Evolutionary conservation across 805 yeast species (phyloP).

Genomic region (Kodamaea leandrae): DNA sequence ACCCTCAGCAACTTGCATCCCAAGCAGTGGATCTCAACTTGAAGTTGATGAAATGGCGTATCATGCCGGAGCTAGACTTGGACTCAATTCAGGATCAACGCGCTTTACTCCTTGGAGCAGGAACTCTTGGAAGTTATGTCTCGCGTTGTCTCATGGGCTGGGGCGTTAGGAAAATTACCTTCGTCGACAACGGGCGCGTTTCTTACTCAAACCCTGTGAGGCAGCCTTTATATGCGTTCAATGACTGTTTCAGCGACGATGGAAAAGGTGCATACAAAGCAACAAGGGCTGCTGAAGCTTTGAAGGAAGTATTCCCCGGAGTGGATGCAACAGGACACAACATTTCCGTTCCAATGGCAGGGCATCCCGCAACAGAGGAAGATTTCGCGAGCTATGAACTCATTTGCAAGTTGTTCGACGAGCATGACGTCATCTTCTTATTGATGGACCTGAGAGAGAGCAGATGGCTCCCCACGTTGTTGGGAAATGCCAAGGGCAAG

Average conservation of each 20-base stretch:
- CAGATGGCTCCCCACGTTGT: constrained; percentile 94
- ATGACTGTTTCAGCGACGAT: constrained; percentile 70
- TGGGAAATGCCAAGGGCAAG: constrained; percentile 66
- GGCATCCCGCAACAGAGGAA: constrained; percentile 74
- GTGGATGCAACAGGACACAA: constrained; percentile 60
- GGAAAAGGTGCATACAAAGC: constrained; percentile 75
- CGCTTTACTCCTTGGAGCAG: constrained; percentile 87
- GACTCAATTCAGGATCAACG: constrained; percentile 58
- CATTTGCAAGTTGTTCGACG: constrained; percentile 52
- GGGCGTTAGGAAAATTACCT: constrained; percentile 85
- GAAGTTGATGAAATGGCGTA: constrained; percentile 94
- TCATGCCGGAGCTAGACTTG: constrained; percentile 77
- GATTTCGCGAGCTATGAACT: constrained; percentile 51
- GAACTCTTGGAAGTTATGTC: constrained; percentile 92
- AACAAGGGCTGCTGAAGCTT: constrained; percentile 65
- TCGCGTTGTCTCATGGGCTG: constrained; percentile 85
- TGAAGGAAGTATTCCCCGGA: constrained; percentile 75
- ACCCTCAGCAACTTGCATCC: constrained; percentile 78
- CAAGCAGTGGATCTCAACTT: constrained; percentile 92
- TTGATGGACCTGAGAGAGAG: constrained; percentile 94
- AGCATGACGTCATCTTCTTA: constrained; percentile 75
- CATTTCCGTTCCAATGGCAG: constrained; percentile 92
- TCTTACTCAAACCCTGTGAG: constrained; percentile 95
- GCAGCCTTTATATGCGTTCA: constrained; percentile 80
- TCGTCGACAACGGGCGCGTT: constrained; percentile 86